Evolutionary conservation across 2,329 filamentous ascomycete species (phyloP).

Genomic region (Gliomastix tumulicola): DNA sequence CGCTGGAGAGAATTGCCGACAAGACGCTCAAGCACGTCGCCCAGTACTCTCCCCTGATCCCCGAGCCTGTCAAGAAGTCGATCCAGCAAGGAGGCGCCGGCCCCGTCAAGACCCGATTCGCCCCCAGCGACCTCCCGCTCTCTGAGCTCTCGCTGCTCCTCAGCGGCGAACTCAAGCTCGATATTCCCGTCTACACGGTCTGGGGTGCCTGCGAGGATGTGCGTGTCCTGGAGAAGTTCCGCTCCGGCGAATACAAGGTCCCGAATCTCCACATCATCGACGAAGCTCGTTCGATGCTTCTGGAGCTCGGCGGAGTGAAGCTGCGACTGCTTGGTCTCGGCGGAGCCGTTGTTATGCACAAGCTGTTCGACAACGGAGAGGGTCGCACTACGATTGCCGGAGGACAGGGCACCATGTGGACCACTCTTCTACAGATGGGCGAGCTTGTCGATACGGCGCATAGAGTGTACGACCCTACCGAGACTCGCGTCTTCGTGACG

Average conservation of each 20-base stretch:
- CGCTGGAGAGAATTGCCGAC: conserved; percentile 93
- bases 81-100: conserved; percentile 61
- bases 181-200: conserved; percentile 96
- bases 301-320: conserved; percentile 94
- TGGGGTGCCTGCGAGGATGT: conserved; percentile 99
- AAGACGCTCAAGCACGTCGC: conserved; percentile 98
- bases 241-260: conserved; percentile 96
- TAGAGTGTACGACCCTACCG: conserved; percentile 95
- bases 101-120: conserved; percentile 80
- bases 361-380: conserved; percentile 97
- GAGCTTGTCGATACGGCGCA: conserved; percentile 97
- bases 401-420: conserved; percentile 99
- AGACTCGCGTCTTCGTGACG: conserved; percentile 93
- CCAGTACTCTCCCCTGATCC: conserved; percentile 92
- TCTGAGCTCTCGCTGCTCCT: conserved; percentile 90
- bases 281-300: conserved; percentile 89
- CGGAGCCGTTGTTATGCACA: conserved; percentile 98
- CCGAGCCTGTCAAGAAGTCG: conserved; percentile 65
- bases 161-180: conserved; percentile 80
- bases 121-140: conserved; percentile 74
- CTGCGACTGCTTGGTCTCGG: conserved; percentile 87
- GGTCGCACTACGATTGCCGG: conserved; percentile 96
- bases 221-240: conserved; percentile 92
- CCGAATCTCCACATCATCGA: conserved; percentile 97
- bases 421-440: conserved; percentile 93